Evolutionary conservation across 768 basidiomycete species (phyloP).

Genomic region (Tricholoma sp.): DNA sequence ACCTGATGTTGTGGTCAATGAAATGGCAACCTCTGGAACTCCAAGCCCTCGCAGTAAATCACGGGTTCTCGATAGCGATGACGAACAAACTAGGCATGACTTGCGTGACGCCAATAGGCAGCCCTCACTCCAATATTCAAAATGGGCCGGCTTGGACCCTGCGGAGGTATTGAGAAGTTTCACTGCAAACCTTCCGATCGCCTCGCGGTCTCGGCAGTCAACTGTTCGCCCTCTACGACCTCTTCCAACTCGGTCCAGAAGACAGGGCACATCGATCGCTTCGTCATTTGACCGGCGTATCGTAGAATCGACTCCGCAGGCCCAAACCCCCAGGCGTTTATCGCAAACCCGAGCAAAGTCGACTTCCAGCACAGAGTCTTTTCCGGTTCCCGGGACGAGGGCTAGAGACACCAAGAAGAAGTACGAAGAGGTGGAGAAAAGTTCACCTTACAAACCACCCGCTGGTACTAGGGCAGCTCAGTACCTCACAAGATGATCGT

Average conservation of each 20-base stretch:
- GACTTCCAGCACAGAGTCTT: constrained; percentile 23
- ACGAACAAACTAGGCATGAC: constrained; percentile 17
- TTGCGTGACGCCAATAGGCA: constrained; percentile 4
- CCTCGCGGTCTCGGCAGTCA: constrained; percentile 2
- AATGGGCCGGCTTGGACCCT: not conserved
- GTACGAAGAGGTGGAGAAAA: constrained; percentile 25
- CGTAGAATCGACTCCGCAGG: not conserved
- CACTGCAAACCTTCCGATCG: not conserved
- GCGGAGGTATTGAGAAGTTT: constrained; percentile 7
- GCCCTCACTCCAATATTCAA: not conserved
- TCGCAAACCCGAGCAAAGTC: constrained; percentile 1
- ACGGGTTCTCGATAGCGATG: constrained; percentile 22
- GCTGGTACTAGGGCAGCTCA: constrained; percentile 30
- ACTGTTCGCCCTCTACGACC: not conserved
- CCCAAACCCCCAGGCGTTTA: constrained; percentile 3
- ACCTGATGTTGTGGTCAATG: not conserved
- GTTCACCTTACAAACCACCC: constrained; percentile 31
- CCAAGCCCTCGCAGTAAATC: not conserved
- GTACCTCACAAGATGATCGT: not conserved
- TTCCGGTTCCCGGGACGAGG: constrained; percentile 32
- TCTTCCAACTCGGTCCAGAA: not conserved
- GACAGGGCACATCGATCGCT: constrained; percentile 1
- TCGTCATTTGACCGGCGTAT: not conserved
- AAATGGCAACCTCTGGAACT: not conserved
- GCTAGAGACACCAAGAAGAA: constrained; percentile 32